Evolutionary conservation across 495 filamentous ascomycete species (phyloP), one percentile per base, ranked within the genome.

Genomic region (Aspergillus conjunctus): DNA sequence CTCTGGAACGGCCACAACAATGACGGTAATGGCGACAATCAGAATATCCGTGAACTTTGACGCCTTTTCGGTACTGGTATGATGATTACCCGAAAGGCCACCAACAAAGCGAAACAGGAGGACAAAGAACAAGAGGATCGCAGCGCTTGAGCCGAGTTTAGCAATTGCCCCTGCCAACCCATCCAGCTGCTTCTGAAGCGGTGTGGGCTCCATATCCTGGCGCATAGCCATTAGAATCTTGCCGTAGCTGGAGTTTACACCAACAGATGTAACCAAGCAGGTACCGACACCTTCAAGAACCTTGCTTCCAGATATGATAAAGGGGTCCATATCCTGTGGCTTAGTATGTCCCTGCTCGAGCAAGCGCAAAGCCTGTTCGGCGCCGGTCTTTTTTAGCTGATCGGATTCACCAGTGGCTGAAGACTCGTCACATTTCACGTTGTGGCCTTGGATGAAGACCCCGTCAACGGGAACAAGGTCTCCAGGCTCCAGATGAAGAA

Each of bases 181-280:
- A 66, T 91, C 91, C 56, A 96, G 82, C 71, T 93, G 92, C 15
- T 84, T 84, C 73, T 96, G 91, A 10, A 96, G 78, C 15, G 91
- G 91, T 4, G 91, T 96, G 30, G 88, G 86, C 58, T 93, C 90
- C 59, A 83, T 83, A 54, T 91, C 88, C 53, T 92, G 88, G 32
- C 85, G 85, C 37, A 96, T 81, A n/a, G 89, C 84, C 87, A 95
- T 91, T 73, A 95, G 82, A 33, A 89, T 93, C 67, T 89, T 91
- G 59, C 92, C 92, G 68, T 91, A 91, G 66, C 83, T 89, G 0
- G 91, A 93, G 68, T 92, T 82, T 18, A 91, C 74, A 56, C 92
- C 92, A 20, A 88, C 89, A 15, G 89, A 87, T 4, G 91, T 92
- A 33, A 92, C 88, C 63, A 92, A 69, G 71, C 88, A 94, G 3